A percentile compares a stretch with the other conserved stretches of the same genome.
Conservation (phyloP, 1,284 basidiomycete genomes). For the Pseudozyma thailandica region DNA sequence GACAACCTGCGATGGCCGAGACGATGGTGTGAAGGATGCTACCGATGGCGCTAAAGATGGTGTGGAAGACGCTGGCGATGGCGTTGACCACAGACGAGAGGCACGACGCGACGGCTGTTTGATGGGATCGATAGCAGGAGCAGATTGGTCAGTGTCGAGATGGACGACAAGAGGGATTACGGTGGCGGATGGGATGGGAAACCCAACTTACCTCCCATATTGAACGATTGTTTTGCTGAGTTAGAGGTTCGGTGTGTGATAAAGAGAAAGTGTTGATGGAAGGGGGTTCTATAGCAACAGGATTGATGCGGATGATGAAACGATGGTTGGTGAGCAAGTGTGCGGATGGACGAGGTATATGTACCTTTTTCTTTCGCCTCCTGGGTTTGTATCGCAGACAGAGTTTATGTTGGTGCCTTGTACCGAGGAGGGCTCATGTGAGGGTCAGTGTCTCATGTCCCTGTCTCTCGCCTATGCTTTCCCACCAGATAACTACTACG, state of each 20-base stretch:
- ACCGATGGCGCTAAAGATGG: slow-evolving; percentile 53
- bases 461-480: neutral
- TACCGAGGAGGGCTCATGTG: too few species aligned
- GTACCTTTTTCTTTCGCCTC: slow-evolving; percentile 10
- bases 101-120: slow-evolving; percentile 50
- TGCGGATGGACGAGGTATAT: neutral
- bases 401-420: too few species aligned
- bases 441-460: slow-evolving; percentile 10
- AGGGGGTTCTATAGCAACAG: too few species aligned
- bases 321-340: too few species aligned
- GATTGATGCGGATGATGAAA: too few species aligned
- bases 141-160: too few species aligned
- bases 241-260: neutral
- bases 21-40: slow-evolving; percentile 51
- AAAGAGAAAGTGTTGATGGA: neutral
- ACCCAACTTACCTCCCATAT: slow-evolving; percentile 24
- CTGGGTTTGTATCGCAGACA: too few species aligned
- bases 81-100: slow-evolving; percentile 47
- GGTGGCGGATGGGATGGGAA: neutral
- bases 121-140: neutral
- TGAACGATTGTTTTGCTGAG: neutral
- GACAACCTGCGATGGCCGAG: slow-evolving; percentile 38
- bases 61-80: slow-evolving; percentile 46
- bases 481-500: too few species aligned
- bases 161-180: neutral